These are phyloP conservation scores for Psilocybe azurescens DNA, from an alignment of 768 basidiomycete genomes.

Conservation along the genomic window DNA sequence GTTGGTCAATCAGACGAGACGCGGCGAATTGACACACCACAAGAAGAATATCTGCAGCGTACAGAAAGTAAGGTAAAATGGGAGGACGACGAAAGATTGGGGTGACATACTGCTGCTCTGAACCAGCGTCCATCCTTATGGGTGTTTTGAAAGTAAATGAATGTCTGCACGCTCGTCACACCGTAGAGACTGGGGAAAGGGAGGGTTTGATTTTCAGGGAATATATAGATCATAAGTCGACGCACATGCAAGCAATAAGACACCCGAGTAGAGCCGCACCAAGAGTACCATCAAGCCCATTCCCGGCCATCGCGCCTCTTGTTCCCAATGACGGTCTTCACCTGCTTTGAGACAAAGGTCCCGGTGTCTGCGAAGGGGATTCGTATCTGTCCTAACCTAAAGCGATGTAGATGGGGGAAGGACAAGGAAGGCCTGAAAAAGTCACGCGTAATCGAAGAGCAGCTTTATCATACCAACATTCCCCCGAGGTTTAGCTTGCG, in stretches of 20 bases:
- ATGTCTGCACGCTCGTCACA: slow-evolving; percentile 27
- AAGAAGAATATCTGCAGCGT: slow-evolving; percentile 21
- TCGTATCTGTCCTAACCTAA: neutral
- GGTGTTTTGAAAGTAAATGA: slow-evolving; percentile 23
- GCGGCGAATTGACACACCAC: slow-evolving; percentile 14
- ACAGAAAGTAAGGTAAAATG: neutral
- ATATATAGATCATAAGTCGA: neutral
- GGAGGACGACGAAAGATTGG: neutral
- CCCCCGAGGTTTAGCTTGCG: neutral
- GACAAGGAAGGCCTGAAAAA: neutral
- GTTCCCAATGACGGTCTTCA: neutral
- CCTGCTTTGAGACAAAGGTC: neutral
- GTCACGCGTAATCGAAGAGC: neutral
- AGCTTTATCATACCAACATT: neutral
- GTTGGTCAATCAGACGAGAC: too few species aligned
- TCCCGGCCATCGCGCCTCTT: neutral
- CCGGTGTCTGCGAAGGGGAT: neutral
- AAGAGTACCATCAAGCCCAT: slow-evolving; percentile 17
- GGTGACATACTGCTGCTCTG: slow-evolving; percentile 15
- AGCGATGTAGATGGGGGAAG: neutral
- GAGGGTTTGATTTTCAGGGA: neutral
- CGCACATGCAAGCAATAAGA: slow-evolving; percentile 19
- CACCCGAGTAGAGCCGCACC: slow-evolving; percentile 22
- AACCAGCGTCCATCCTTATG: slow-evolving; percentile 17
- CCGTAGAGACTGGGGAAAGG: slow-evolving; percentile 20